These are phyloP conservation scores for Hymenoscyphus scutula DNA, from an alignment of 2,329 filamentous ascomycete genomes.

Conservation along the genomic window DNA sequence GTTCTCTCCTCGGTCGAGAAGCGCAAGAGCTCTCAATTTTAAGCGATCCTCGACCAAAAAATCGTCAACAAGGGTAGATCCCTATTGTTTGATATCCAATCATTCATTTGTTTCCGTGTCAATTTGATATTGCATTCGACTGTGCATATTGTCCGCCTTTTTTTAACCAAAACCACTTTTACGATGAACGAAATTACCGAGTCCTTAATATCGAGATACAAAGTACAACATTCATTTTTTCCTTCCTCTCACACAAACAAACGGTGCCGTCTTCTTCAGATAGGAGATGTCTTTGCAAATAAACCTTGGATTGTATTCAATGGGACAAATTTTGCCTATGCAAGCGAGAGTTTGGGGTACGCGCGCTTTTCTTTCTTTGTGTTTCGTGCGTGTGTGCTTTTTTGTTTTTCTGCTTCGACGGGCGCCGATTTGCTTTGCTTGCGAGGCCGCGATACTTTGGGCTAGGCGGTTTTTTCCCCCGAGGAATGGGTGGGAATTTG, in stretches of 20 bases:
- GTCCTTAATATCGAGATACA: slow-evolving; percentile 29
- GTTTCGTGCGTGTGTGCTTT: no score
- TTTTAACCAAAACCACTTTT: slow-evolving; percentile 24
- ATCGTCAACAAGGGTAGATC: slow-evolving; percentile 36
- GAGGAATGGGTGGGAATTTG: slow-evolving; percentile 9
- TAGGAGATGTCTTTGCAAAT: slow-evolving; percentile 11
- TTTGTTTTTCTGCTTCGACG: slow-evolving; percentile 7
- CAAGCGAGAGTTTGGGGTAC: slow-evolving; percentile 24
- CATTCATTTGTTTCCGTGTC: slow-evolving; percentile 32
- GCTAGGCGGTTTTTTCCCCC: background rate
- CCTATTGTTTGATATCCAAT: slow-evolving; percentile 31
- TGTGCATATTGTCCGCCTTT: slow-evolving; percentile 36
- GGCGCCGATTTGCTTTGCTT: slow-evolving; percentile 9
- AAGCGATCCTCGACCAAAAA: slow-evolving; percentile 32
- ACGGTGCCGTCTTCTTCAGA: slow-evolving; percentile 13
- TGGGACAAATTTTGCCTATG: slow-evolving; percentile 17
- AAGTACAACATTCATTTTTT: slow-evolving; percentile 22
- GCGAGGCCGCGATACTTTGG: slow-evolving; percentile 12
- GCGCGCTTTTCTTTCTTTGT: slow-evolving; percentile 16
- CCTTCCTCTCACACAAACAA: slow-evolving; percentile 17
- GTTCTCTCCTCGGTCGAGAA: slow-evolving; percentile 88
- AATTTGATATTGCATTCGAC: slow-evolving; percentile 41
- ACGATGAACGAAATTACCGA: slow-evolving; percentile 35
- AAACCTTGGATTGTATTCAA: slow-evolving; percentile 30
- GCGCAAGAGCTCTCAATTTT: slow-evolving; percentile 71